Percentiles rank a stretch among this genome's conserved stretches.
These are phyloP conservation scores for Fusarium sambucinum DNA, from an alignment of 2,329 filamentous ascomycete species.

Conservation along the genomic window DNA sequence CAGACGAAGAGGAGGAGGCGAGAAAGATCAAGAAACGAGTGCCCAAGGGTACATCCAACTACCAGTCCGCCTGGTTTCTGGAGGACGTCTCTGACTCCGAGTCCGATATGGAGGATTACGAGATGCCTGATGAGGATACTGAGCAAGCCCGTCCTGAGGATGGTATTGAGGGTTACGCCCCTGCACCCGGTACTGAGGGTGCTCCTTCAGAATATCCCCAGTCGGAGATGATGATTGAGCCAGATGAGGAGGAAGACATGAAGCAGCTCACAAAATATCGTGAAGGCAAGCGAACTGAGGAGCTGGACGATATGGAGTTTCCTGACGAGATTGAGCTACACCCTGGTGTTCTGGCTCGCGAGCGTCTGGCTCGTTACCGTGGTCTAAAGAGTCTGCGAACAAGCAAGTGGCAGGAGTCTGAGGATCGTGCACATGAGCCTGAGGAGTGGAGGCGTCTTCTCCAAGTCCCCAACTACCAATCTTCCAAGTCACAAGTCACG, in stretches of 20 bases:
- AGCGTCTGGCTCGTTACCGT: constrained; percentile 86
- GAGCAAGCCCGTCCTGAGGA: constrained; percentile 80
- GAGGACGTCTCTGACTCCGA: constrained; percentile 84
- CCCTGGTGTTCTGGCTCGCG: constrained; percentile 85
- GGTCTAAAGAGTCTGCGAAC: constrained; percentile 92
- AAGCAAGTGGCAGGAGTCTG: constrained; percentile 88
- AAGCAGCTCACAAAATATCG: constrained; percentile 86
- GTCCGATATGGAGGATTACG: constrained; percentile 81
- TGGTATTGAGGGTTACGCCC: constrained; percentile 78
- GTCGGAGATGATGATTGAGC: constrained; percentile 90
- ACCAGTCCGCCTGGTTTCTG: constrained; percentile 95
- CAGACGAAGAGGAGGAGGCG: constrained; percentile 73
- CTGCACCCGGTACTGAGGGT: constrained; percentile 77
- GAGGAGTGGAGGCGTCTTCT: constrained; percentile 90
- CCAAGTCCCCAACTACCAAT: constrained; percentile 89
- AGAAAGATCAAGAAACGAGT: constrained; percentile 75
- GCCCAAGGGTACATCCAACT: constrained; percentile 91
- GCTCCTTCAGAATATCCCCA: constrained; percentile 91
- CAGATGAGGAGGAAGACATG: constrained; percentile 83
- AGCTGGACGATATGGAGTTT: constrained; percentile 92
- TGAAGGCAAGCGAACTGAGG: constrained; percentile 80
- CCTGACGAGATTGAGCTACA: constrained; percentile 97
- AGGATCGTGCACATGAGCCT: constrained; percentile 88
- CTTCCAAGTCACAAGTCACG: constrained; percentile 79
- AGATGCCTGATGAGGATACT: constrained; percentile 68